Conservation (phyloP, 495 filamentous ascomycete genomes). For the Lineolata rhizophorae region DNA sequence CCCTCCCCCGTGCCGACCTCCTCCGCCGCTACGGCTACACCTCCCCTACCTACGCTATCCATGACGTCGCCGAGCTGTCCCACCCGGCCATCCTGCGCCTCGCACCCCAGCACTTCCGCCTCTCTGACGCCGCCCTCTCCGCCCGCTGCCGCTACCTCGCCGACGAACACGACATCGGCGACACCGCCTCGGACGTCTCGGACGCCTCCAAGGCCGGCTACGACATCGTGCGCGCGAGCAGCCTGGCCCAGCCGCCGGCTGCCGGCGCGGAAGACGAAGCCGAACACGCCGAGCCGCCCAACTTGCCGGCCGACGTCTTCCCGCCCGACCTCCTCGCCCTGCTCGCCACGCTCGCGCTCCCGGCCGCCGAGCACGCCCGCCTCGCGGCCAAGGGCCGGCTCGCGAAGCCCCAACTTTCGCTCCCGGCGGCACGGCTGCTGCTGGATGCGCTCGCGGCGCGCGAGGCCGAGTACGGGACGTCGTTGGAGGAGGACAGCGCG, state of each 20-base stretch:
- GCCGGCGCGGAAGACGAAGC: no score
- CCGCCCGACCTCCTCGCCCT: constrained; percentile 31
- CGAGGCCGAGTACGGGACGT: constrained; percentile 36
- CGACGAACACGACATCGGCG: constrained; percentile 20
- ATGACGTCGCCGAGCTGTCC: constrained; percentile 78
- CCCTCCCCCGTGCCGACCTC: constrained; percentile 59
- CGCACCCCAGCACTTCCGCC: neutral
- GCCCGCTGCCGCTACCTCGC: neutral
- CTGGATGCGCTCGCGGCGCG: constrained; percentile 13
- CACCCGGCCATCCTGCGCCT: no score
- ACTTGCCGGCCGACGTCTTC: constrained; percentile 6
- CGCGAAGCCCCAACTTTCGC: constrained; percentile 24
- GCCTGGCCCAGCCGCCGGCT: no score
- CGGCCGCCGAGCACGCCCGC: constrained; percentile 11
- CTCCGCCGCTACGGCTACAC: constrained; percentile 80
- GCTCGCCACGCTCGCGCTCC: constrained; percentile 23
- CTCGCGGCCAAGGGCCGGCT: constrained; percentile 26
- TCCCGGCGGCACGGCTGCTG: constrained; percentile 19
- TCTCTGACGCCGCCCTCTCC: no score
- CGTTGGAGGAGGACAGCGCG: constrained; percentile 40
- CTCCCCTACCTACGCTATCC: constrained; percentile 47
- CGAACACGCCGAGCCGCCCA: no score
- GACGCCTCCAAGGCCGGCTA: constrained; percentile 33
- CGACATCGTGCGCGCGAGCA: constrained; percentile 23
- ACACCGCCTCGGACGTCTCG: constrained; percentile 27